These are phyloP conservation scores for Thinopyrum elongatum DNA, from an alignment of 176 grass and related monocot species.

Conservation along the genomic window DNA sequence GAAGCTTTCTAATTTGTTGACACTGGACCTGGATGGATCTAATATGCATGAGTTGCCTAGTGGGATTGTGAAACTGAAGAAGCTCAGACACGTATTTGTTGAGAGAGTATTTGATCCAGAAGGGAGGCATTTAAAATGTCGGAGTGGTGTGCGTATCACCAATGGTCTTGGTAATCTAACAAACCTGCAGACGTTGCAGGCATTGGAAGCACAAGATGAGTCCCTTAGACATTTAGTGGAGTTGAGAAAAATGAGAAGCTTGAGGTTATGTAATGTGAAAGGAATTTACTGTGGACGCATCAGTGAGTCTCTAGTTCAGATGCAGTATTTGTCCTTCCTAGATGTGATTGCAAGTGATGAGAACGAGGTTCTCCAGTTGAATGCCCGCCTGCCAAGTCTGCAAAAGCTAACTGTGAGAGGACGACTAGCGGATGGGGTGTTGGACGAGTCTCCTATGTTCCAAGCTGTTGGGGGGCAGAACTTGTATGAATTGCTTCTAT, in stretches of 20 bases:
- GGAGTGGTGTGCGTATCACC: neutral
- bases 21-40: too few relatives aligned
- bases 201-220: neutral
- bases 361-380: neutral
- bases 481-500: neutral
- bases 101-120: neutral
- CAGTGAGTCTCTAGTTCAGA: neutral
- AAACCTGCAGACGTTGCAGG: neutral
- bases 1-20: too few relatives aligned
- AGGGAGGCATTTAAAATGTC: neutral
- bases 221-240: neutral
- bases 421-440: neutral
- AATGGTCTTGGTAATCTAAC: neutral
- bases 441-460: neutral
- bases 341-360: neutral
- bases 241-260: neutral
- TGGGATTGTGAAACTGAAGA: too few relatives aligned
- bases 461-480: neutral
- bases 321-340: neutral
- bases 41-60: too few relatives aligned
- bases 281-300: neutral
- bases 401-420: neutral
- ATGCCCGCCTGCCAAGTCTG: neutral
- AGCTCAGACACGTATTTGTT: too few relatives aligned
- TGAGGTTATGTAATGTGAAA: neutral